Percentiles rank a stretch among this genome's conserved stretches.
Evolutionary conservation across 495 filamentous ascomycete species (phyloP).

Genomic region (Viridothelium virens): DNA sequence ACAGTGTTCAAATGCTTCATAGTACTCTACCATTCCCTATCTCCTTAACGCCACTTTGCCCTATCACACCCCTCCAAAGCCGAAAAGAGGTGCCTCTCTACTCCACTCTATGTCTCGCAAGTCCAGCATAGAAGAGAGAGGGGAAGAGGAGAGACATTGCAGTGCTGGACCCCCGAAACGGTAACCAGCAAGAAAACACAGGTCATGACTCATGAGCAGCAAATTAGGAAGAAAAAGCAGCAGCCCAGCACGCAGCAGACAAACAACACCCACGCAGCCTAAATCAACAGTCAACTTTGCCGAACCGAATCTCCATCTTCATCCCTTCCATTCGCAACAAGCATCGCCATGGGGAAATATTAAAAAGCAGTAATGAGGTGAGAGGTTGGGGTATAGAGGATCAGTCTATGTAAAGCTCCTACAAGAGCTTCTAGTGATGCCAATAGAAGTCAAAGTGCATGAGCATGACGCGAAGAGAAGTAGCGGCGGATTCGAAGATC

Average conservation of each 20-base stretch:
- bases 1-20: background rate
- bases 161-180: background rate
- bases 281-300: background rate
- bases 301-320: background rate
- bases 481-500: background rate
- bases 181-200: background rate
- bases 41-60: background rate
- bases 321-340: background rate
- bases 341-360: background rate
- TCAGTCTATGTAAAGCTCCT: constrained; percentile 11
- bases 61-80: background rate
- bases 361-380: background rate
- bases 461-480: background rate
- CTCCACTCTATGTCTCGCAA: constrained; percentile 8
- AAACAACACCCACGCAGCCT: background rate
- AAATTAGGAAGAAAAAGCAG: background rate
- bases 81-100: background rate
- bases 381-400: background rate
- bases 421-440: constrained; percentile 8
- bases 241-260: background rate
- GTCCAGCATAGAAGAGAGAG: constrained; percentile 1
- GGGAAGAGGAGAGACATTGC: background rate
- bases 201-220: background rate
- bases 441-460: constrained; percentile 7
- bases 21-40: background rate